Conservation (phyloP, 306 rosid species). For the Vigna hirtella region DNA sequence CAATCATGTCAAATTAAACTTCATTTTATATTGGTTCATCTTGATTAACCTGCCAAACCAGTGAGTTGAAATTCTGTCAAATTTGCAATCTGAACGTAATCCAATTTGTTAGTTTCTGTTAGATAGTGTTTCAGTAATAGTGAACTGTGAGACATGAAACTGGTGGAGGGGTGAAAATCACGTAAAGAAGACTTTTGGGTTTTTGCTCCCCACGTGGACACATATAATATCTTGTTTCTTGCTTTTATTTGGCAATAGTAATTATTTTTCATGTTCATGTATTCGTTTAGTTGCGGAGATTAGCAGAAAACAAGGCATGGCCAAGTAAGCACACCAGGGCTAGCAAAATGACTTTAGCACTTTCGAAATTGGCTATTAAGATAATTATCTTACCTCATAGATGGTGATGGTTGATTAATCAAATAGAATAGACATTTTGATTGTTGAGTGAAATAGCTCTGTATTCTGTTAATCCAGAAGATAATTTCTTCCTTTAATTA, state of each 20-base stretch:
- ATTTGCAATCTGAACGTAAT: conserved; percentile 46
- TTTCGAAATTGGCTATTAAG: conserved; percentile 37
- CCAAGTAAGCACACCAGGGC: conserved; percentile 30
- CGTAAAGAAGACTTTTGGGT: conserved; percentile 39
- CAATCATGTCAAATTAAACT: neutral
- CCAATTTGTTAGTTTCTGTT: conserved; percentile 44
- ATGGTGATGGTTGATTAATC: conserved; percentile 57
- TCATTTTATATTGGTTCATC: conserved; percentile 38
- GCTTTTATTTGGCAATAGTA: conserved; percentile 28
- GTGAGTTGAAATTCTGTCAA: conserved; percentile 47
- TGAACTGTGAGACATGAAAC: conserved; percentile 45
- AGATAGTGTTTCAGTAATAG: conserved; percentile 41
- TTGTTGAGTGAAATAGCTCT: conserved; percentile 54
- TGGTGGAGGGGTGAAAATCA: conserved; percentile 46
- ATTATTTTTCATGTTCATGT: conserved; percentile 32
- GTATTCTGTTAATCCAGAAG: conserved; percentile 50
- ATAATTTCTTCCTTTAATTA: conserved; percentile 51
- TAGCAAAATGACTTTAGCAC: conserved; percentile 37
- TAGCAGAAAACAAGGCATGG: conserved; percentile 34
- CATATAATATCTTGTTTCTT: conserved; percentile 42
- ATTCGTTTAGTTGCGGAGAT: conserved; percentile 32
- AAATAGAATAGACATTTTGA: conserved; percentile 49
- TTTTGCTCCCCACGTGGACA: conserved; percentile 48
- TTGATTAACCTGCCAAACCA: conserved; percentile 45
- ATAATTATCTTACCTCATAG: conserved; percentile 42